Base-by-base conservation (phyloP, 2,329 filamentous ascomycete genomes). In the Diaporthe citrichinensis region DNA sequence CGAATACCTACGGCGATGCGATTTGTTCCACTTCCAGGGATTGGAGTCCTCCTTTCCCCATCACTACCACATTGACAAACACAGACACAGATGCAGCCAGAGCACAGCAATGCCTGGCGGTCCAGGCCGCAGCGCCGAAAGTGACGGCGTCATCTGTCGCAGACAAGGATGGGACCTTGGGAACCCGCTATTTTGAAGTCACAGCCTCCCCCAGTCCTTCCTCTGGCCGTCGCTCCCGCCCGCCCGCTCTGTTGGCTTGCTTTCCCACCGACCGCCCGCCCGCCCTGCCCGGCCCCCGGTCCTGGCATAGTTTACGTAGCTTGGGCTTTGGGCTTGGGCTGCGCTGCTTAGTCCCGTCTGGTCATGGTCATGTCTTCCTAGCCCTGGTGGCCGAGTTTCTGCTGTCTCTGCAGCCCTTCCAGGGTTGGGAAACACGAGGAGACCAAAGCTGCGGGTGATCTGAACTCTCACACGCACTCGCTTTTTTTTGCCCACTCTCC, bases 101-200 rank as follows among this genome's bases (percentile, higher is more conserved):
- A 51, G 23, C 44, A 36, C 44, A 67, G 17, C 12, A 36, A 53
- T 68, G 46, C 62, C 62, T 53, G 62, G 44, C 44, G 34, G 62
- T 39, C 62, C 62, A 53, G 62, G 62, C 31, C 62, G 46, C 62
- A 68, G 62, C 46, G 23, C 62, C 10, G 20, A 31, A 51, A 14
- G 62, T 39, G 62, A 68, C 62, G 62, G 62, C 62, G 62, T 68
- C 62, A 68, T 53, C 62, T 68, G 46, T 68, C 62, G 62, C 31
- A 68, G 44, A 68, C 62, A 51, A 68, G 62, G 62, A 68, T 68
- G 46, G 62, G 34, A 20, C 20, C 31, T 20, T 39, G 23, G 62
- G 62, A 53, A 39, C 62, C 62, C 62, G 46, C 62, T 68, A 68
- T 53, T 68, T 68, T 39, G 31, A 68, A 51, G 62, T 68, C 62